Evolutionary conservation across 176 grass and related monocot species (phyloP).

Genomic region (Bolboschoenus planiculmis): DNA sequence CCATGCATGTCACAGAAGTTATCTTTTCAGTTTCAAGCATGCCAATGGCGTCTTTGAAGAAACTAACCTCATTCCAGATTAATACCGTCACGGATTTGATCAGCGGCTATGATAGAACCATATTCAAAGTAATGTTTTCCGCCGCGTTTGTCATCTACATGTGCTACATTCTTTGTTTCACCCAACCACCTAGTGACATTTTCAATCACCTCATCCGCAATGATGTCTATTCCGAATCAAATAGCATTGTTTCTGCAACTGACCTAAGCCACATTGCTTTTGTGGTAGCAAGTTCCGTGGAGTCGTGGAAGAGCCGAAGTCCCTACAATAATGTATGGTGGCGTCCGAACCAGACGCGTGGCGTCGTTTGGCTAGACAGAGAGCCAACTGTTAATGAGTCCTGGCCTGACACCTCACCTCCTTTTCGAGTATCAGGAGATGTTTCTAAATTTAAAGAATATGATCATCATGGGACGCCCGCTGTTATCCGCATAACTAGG

Average conservation of each 20-base stretch:
- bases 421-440: background rate
- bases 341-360: slow-evolving; percentile 32
- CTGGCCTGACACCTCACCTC: background rate
- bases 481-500: background rate
- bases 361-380: slow-evolving; percentile 39
- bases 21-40: background rate
- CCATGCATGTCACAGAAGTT: no score
- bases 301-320: slow-evolving; percentile 30
- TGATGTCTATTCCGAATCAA: background rate
- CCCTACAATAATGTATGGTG: slow-evolving; percentile 40
- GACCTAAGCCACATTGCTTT: slow-evolving; percentile 42
- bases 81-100: background rate
- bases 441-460: background rate
- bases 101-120: background rate
- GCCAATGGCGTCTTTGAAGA: background rate
- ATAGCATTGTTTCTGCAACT: background rate
- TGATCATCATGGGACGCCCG: slow-evolving; percentile 3
- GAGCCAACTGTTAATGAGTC: slow-evolving; percentile 25
- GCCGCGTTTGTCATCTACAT: background rate
- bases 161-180: background rate
- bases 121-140: background rate
- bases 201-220: background rate
- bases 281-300: slow-evolving; percentile 37
- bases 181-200: background rate
- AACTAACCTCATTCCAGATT: background rate